Conservation (phyloP, 306 rosid genomes). For the Vigna radiata region DNA sequence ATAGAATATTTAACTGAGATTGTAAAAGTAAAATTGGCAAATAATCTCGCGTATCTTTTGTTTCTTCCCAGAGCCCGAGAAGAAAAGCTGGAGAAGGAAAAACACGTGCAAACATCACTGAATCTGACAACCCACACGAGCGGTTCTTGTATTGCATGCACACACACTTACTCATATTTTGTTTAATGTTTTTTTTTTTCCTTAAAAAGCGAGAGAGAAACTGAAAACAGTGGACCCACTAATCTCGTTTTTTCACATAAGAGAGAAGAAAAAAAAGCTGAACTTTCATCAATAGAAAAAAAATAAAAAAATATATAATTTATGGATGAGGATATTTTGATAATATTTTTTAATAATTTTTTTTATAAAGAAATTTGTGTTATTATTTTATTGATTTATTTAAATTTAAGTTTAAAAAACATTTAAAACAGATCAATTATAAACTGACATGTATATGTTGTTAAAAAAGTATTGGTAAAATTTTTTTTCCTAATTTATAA, state of each 20-base stretch:
- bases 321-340: no score
- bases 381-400: no score
- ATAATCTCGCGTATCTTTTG: slow-evolving; percentile 48
- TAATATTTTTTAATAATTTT: no score
- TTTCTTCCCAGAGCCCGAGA: slow-evolving; percentile 55
- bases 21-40: slow-evolving; percentile 13
- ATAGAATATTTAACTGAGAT: not conserved
- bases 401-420: no score
- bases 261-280: not conserved
- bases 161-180: not conserved
- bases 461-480: no score
- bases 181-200: not conserved
- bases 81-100: not conserved
- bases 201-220: not conserved
- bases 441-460: no score
- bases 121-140: slow-evolving; percentile 73
- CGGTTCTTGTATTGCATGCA: slow-evolving; percentile 59
- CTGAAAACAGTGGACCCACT: slow-evolving; percentile 43
- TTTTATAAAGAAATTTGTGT: no score
- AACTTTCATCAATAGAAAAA: not conserved
- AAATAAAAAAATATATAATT: no score
- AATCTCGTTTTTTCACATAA: slow-evolving; percentile 39
- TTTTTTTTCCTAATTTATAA: not conserved
- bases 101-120: slow-evolving; percentile 29
- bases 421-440: no score